phyloP scores from a whole-genome alignment of 192 early-diverging fungal species.

The Cetraspora pellucida region DNA sequence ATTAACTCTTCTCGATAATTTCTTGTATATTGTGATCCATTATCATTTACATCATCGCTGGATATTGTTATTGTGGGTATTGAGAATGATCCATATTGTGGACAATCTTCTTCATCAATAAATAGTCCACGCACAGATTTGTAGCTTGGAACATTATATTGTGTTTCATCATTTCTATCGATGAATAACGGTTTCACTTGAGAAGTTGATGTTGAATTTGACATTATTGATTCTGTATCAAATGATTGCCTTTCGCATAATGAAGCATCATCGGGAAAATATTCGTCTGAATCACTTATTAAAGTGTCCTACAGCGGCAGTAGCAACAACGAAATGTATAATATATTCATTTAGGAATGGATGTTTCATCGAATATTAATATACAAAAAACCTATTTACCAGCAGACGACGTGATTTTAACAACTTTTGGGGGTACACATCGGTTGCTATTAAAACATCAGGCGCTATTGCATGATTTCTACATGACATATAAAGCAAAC shows the following conservation, averaged over 20 bases:
- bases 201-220: not conserved
- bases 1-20: conserved; percentile 5
- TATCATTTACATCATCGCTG: not conserved
- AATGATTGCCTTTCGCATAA: conserved; percentile 26
- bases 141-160: not conserved
- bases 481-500: conserved; percentile 43
- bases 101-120: not conserved
- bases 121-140: not conserved
- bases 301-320: conserved; percentile 34
- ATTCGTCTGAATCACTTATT: conserved; percentile 21
- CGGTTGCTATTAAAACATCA: conserved; percentile 43
- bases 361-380: not conserved
- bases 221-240: conserved; percentile 31
- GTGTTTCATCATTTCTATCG: not conserved
- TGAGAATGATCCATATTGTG: not conserved
- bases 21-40: not conserved
- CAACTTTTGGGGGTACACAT: conserved; percentile 47
- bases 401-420: conserved; percentile 39
- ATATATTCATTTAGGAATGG: not conserved
- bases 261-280: conserved; percentile 4
- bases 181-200: not conserved
- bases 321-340: not conserved
- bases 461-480: conserved; percentile 39
- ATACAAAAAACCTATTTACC: conserved; percentile 27
- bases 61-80: conserved; percentile 11